A percentile compares a stretch with the other conserved stretches of the same genome.
phyloP scores from a whole-genome alignment of 768 basidiomycete species.

The Lactarius tabidus region DNA sequence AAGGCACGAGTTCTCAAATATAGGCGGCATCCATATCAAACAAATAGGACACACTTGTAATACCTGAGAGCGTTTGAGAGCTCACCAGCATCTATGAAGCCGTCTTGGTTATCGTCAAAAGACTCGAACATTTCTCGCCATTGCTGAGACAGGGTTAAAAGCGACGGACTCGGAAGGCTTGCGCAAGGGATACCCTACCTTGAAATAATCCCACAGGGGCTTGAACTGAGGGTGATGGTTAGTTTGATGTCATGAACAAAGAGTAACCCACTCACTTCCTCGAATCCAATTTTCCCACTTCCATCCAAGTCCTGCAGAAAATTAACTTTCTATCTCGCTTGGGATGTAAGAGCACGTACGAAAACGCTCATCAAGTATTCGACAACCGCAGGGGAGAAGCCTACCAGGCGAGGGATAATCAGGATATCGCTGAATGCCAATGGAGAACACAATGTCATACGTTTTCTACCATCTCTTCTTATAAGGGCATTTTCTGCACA shows the following conservation, averaged over 20 bases:
- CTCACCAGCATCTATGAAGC: constrained; percentile 6
- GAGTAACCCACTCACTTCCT: neutral
- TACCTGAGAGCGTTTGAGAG: neutral
- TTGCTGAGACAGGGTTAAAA: neutral
- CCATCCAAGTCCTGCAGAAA: constrained; percentile 7
- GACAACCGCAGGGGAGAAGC: neutral
- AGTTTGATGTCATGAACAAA: neutral
- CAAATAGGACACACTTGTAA: neutral
- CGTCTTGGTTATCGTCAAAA: constrained; percentile 6
- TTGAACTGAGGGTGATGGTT: neutral
- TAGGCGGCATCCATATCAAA: neutral
- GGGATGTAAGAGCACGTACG: constrained; percentile 1
- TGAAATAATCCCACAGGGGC: constrained; percentile 9
- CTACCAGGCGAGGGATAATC: neutral
- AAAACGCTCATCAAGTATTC: constrained; percentile 9
- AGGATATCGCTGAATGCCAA: neutral
- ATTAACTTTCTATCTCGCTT: neutral
- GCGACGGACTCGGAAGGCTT: neutral
- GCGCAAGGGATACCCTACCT: neutral
- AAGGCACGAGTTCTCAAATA: neutral
- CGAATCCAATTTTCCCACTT: constrained; percentile 1
- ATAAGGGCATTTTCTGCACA: constrained; percentile 8
- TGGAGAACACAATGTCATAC: neutral
- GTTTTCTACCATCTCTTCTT: constrained; percentile 6
- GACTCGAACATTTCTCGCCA: constrained; percentile 12